These are phyloP conservation scores for Mercurialis annua DNA, from an alignment of 345 rosid genomes.

Conservation along the genomic window DNA sequence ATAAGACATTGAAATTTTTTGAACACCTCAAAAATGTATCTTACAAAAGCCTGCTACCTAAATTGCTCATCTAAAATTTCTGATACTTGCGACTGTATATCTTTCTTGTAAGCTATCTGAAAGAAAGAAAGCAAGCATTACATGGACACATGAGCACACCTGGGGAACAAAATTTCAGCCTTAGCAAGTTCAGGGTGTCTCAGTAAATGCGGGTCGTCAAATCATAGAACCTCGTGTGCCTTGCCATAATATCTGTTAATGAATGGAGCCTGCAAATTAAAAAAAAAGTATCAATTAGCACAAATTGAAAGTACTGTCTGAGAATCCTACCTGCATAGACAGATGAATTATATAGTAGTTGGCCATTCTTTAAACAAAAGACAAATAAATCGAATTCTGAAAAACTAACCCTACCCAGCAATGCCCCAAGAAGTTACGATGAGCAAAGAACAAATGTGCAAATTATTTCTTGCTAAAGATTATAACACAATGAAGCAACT, in stretches of 20 bases:
- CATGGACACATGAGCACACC: neutral
- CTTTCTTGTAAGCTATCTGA: neutral
- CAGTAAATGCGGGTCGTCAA: neutral
- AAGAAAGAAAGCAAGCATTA: neutral
- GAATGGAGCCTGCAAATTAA: conserved; percentile 58
- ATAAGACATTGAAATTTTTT: neutral
- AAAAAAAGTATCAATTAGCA: conserved; percentile 3
- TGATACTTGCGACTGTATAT: conserved; percentile 1
- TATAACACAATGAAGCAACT: neutral
- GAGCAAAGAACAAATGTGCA: too few relatives aligned
- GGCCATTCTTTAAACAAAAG: neutral
- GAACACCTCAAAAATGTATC: conserved; percentile 12
- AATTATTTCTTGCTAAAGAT: neutral
- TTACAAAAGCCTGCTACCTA: conserved; percentile 14
- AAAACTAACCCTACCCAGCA: neutral
- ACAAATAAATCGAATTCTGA: neutral
- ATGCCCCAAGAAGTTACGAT: too few relatives aligned
- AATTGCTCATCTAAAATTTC: conserved; percentile 4
- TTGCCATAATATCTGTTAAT: conserved; percentile 89
- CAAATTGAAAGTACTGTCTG: neutral
- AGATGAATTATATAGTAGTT: neutral
- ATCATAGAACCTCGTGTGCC: conserved; percentile 73
- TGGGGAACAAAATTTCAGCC: neutral
- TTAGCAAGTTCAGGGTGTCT: neutral
- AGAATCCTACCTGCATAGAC: neutral